phyloP scores from a whole-genome alignment of 768 basidiomycete species.

The Lentinula raphanica region DNA sequence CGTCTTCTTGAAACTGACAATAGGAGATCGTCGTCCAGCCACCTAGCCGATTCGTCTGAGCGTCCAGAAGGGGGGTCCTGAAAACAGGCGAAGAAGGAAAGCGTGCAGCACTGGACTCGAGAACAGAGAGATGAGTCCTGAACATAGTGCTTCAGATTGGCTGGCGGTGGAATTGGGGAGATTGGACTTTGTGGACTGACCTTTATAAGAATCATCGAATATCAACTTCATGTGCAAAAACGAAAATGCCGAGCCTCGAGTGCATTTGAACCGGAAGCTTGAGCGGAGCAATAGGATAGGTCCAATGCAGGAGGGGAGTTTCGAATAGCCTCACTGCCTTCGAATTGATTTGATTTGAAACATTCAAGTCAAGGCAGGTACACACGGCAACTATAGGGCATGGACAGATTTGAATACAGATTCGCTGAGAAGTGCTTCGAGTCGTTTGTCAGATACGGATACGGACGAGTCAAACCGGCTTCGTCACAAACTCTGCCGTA shows the following conservation, averaged over 20 bases:
- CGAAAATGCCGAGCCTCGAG: slow-evolving; percentile 1
- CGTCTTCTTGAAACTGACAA: slow-evolving; percentile 46
- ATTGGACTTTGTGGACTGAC: background rate
- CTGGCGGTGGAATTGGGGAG: background rate
- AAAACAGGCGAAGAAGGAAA: slow-evolving; percentile 45
- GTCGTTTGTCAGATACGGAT: background rate
- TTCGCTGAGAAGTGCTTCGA: background rate
- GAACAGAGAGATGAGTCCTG: slow-evolving; percentile 49
- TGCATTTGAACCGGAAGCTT: background rate
- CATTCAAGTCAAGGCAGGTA: slow-evolving; percentile 6
- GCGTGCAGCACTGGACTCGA: slow-evolving; percentile 41
- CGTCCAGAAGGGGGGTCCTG: slow-evolving; percentile 41
- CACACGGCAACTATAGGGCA: background rate
- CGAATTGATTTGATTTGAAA: slow-evolving; percentile 3
- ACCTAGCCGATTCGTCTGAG: slow-evolving; percentile 23
- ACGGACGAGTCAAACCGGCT: background rate
- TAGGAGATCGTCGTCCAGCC: slow-evolving; percentile 47
- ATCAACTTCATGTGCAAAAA: background rate
- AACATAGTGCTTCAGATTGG: slow-evolving; percentile 18
- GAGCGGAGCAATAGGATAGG: background rate
- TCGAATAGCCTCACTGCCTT: slow-evolving; percentile 5
- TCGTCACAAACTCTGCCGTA: background rate
- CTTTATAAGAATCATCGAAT: slow-evolving; percentile 6
- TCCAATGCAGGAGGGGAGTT: background rate
- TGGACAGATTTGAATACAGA: background rate